Evolutionary conservation across 805 yeast species (phyloP).

Genomic region (Pichia manshurica): DNA sequence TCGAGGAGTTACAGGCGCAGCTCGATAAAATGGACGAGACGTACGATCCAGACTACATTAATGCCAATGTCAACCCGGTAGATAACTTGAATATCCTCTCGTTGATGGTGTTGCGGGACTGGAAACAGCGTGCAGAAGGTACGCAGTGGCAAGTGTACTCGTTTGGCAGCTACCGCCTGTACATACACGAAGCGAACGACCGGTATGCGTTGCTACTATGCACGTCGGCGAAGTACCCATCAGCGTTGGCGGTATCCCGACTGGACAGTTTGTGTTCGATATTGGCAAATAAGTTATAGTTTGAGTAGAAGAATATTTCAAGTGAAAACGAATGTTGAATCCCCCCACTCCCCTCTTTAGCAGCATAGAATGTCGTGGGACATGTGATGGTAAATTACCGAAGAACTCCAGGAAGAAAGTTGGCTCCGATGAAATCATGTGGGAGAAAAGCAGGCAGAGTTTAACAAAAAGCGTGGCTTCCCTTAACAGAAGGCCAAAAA

Average conservation of each 20-base stretch:
- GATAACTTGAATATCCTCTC: constrained; percentile 30
- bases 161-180: constrained; percentile 22
- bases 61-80: constrained; percentile 26
- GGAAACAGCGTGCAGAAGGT: constrained; percentile 18
- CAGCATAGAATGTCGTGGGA: too few relatives aligned
- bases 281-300: constrained; percentile 1
- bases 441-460: too few relatives aligned
- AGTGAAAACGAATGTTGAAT: too few relatives aligned
- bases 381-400: too few relatives aligned
- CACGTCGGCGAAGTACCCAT: constrained; percentile 25
- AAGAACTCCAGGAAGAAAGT: neutral
- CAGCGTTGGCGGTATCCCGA: constrained; percentile 26
- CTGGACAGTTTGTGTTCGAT: constrained; percentile 16
- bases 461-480: too few relatives aligned
- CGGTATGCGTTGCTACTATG: constrained; percentile 26
- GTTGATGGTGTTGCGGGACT: constrained; percentile 24
- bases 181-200: constrained; percentile 19
- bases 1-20: constrained; percentile 13
- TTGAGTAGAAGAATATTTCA: too few relatives aligned
- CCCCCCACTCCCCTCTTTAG: too few relatives aligned
- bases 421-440: neutral
- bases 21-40: constrained; percentile 15
- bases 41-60: constrained; percentile 23
- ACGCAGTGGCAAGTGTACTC: constrained; percentile 24
- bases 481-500: too few relatives aligned